Conservation (phyloP, 352 stramenopile species). For the Globisporangium echinulatum region DNA sequence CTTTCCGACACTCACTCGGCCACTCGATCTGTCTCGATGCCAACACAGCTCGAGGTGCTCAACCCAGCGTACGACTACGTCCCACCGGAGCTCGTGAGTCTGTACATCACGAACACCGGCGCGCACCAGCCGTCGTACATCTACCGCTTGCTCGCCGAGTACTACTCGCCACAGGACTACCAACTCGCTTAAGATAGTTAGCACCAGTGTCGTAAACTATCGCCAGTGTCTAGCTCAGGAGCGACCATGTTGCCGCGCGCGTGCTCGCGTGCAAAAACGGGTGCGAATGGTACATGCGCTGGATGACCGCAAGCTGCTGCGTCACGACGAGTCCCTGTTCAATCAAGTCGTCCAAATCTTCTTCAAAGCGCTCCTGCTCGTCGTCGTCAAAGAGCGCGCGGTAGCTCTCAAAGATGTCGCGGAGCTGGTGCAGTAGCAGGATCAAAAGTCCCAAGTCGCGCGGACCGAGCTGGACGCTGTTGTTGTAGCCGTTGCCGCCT, state of each 20-base stretch:
- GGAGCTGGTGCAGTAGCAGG: constrained; percentile 69
- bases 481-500: constrained; percentile 4
- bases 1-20: too few species aligned
- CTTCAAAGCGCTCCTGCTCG: constrained; percentile 76
- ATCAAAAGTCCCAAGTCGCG: constrained; percentile 72
- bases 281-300: constrained; percentile 84
- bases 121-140: constrained; percentile 98
- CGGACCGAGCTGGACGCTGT: constrained; percentile 39
- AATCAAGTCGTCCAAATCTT: constrained; percentile 79
- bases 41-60: constrained; percentile 87
- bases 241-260: constrained; percentile 34
- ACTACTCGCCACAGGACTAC: constrained; percentile 97
- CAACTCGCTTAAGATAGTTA: constrained; percentile 53
- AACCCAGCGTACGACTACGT: constrained; percentile 98
- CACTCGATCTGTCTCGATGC: too few species aligned
- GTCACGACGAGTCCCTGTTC: constrained; percentile 66
- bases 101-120: constrained; percentile 98
- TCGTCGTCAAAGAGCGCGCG: constrained; percentile 65
- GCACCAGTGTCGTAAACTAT: background rate
- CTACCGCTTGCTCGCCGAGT: constrained; percentile 97
- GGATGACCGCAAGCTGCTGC: constrained; percentile 80
- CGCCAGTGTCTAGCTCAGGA: constrained; percentile 15
- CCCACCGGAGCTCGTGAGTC: constrained; percentile 93
- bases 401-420: constrained; percentile 69
- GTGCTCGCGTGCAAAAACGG: constrained; percentile 64